Percentiles rank a stretch among this genome's conserved stretches.
phyloP scores from a whole-genome alignment of 768 basidiomycete species.

The Amanita pallidorosea region DNA sequence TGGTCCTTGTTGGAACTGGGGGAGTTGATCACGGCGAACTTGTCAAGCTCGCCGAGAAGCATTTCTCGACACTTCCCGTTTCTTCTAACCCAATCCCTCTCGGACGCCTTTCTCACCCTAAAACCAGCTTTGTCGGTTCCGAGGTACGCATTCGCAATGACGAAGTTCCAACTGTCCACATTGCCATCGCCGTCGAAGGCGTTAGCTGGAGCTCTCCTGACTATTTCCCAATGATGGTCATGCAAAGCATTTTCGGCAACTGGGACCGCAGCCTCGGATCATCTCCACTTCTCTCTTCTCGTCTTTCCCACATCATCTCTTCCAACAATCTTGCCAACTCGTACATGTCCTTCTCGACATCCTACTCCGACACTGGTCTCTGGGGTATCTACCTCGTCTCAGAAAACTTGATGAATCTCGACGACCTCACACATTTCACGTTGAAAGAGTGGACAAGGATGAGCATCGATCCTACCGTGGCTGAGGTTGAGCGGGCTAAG shows the following conservation, averaged over 20 bases:
- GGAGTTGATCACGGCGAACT: slow-evolving; percentile 89
- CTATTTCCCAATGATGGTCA: slow-evolving; percentile 99
- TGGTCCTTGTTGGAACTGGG: slow-evolving; percentile 96
- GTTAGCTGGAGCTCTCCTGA: slow-evolving; percentile 97
- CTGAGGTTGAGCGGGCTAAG: slow-evolving; percentile 96
- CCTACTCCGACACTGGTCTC: slow-evolving; percentile 96
- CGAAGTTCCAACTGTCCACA: slow-evolving; percentile 76
- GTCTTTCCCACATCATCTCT: slow-evolving; percentile 85
- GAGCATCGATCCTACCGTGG: slow-evolving; percentile 73
- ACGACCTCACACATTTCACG: slow-evolving; percentile 90
- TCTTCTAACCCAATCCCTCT: slow-evolving; percentile 85
- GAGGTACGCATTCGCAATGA: slow-evolving; percentile 96
- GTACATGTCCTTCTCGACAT: slow-evolving; percentile 99
- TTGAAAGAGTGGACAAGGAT: slow-evolving; percentile 94
- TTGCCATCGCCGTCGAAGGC: slow-evolving; percentile 96
- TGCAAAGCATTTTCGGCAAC: slow-evolving; percentile 97
- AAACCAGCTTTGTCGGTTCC: slow-evolving; percentile 81
- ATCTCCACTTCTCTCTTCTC: slow-evolving; percentile 80
- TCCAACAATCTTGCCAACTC: slow-evolving; percentile 95
- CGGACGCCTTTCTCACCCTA: slow-evolving; percentile 65
- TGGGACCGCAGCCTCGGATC: slow-evolving; percentile 97
- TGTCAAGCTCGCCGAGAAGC: slow-evolving; percentile 89
- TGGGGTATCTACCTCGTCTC: slow-evolving; percentile 98
- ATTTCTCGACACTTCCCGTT: slow-evolving; percentile 83
- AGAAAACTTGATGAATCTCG: slow-evolving; percentile 89